Percentiles rank a stretch among this genome's conserved stretches.
Evolutionary conservation across 345 rosid species (phyloP).

Genomic region (Rhodamnia rubescens): DNA sequence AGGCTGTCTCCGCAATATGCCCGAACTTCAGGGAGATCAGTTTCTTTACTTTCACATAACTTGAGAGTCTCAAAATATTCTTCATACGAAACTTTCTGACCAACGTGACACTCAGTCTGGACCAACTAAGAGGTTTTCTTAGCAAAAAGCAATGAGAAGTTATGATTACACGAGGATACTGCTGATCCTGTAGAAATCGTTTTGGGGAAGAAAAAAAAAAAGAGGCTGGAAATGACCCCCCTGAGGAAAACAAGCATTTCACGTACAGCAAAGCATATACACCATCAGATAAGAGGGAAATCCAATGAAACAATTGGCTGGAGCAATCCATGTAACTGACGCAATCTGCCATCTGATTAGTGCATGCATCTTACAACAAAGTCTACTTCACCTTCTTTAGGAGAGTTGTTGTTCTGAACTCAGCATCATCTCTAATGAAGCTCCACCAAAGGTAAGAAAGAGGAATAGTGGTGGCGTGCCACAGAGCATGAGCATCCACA

Average conservation of each 20-base stretch:
- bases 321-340: not conserved
- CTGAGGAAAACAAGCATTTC: not conserved
- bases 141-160: not conserved
- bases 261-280: not conserved
- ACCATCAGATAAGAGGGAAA: not conserved
- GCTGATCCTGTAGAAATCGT: not conserved
- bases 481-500: conserved; percentile 65
- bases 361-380: not conserved
- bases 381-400: conserved; percentile 46
- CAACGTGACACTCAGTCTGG: not conserved
- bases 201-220: not conserved
- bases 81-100: not conserved
- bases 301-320: not conserved
- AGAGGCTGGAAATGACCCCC: not conserved
- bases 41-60: not conserved
- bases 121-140: conserved; percentile 1
- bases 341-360: not conserved
- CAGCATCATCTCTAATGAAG: conserved; percentile 69
- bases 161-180: not conserved
- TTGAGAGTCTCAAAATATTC: not conserved
- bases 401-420: conserved; percentile 43
- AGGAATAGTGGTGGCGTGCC: conserved; percentile 61
- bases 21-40: not conserved
- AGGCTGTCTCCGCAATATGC: not conserved
- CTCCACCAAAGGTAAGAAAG: conserved; percentile 84